A percentile compares a stretch with the other conserved stretches of the same genome.
Conservation (phyloP, 2,329 filamentous ascomycete species). For the Purpureocillium takamizusanense region DNA sequence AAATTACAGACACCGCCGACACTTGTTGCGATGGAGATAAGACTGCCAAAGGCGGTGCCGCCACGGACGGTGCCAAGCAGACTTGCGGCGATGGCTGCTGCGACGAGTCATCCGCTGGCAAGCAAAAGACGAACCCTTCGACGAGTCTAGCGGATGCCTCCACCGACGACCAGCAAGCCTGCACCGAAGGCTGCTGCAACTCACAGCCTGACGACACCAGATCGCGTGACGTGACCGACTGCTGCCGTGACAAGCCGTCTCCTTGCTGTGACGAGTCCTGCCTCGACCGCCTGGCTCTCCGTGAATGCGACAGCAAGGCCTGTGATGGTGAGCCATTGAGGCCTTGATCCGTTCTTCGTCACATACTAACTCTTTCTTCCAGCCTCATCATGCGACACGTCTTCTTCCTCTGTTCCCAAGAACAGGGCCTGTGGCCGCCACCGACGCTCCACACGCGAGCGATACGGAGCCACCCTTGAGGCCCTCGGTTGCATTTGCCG, state of each 20-base stretch:
- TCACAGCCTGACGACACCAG: background rate
- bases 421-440: conserved; percentile 26
- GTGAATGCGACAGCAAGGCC: conserved; percentile 22
- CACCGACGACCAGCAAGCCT: conserved; percentile 14
- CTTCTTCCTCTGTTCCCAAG: background rate
- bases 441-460: conserved; percentile 20
- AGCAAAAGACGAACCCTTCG: too few species aligned
- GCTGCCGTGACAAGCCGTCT: conserved; percentile 29
- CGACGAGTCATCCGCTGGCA: background rate
- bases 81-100: conserved; percentile 1
- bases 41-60: background rate
- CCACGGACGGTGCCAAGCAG: too few species aligned
- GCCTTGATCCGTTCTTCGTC: background rate
- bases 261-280: conserved; percentile 35
- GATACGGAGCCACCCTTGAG: conserved; percentile 32
- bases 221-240: conserved; percentile 12
- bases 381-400: background rate
- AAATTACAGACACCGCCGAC: too few species aligned
- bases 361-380: conserved; percentile 3
- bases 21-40: too few species aligned
- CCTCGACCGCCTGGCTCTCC: conserved; percentile 33
- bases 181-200: background rate
- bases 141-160: too few species aligned
- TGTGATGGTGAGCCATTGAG: background rate
- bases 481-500: conserved; percentile 46